Evolutionary conservation across 1,284 basidiomycete species (phyloP).

Genomic region (Trichosporon faecale): DNA sequence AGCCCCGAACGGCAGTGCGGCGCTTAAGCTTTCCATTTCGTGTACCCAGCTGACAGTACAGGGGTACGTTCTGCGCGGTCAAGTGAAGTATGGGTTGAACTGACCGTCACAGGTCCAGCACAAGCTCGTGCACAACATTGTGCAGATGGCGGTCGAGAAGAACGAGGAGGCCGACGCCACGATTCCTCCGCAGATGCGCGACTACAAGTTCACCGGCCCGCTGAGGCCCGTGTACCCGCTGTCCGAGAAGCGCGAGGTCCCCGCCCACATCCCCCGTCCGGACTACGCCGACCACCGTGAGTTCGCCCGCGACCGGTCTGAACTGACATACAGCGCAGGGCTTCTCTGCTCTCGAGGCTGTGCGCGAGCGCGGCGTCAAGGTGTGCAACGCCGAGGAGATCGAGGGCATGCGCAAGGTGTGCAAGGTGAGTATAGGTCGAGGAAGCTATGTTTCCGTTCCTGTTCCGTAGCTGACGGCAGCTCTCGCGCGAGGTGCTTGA

Average conservation of each 20-base stretch:
- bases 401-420: slow-evolving; percentile 51
- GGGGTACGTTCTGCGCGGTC: slow-evolving; percentile 26
- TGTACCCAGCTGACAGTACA: slow-evolving; percentile 14
- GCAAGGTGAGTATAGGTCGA: slow-evolving; percentile 37
- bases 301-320: slow-evolving; percentile 18
- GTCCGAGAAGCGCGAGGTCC: slow-evolving; percentile 44
- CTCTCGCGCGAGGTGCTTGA: slow-evolving; percentile 88
- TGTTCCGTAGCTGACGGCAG: slow-evolving; percentile 54
- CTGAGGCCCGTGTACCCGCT: slow-evolving; percentile 52
- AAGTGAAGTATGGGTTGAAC: background rate
- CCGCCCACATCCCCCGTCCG: slow-evolving; percentile 47
- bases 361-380: slow-evolving; percentile 41
- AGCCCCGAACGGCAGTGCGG: background rate
- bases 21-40: background rate
- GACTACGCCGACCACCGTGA: slow-evolving; percentile 54
- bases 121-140: slow-evolving; percentile 50
- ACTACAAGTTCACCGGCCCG: slow-evolving; percentile 50
- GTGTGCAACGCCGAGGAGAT: slow-evolving; percentile 50
- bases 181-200: slow-evolving; percentile 45
- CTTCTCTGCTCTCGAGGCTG: slow-evolving; percentile 40
- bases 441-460: too few species aligned
- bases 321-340: slow-evolving; percentile 42
- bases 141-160: slow-evolving; percentile 42
- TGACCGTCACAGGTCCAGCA: slow-evolving; percentile 34
- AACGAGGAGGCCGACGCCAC: slow-evolving; percentile 41